Evolutionary conservation across 2,329 filamentous ascomycete genomes (phyloP).

Genomic region (Fusarium transvaalense): DNA sequence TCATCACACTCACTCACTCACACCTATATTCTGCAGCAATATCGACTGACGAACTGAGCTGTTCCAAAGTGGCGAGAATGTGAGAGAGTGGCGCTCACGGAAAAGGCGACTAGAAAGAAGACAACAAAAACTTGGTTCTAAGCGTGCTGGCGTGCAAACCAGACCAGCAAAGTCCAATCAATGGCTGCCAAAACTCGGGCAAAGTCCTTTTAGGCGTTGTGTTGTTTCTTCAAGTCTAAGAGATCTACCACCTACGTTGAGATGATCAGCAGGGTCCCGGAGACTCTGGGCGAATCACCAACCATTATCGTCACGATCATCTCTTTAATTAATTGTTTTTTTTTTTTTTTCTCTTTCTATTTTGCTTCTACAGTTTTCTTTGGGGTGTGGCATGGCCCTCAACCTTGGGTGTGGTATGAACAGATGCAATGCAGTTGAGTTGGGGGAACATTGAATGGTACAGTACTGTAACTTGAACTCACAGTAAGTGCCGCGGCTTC

Average conservation of each 20-base stretch:
- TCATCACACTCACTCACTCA: conserved; percentile 3
- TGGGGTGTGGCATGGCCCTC: conserved; percentile 6
- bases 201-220: conserved; percentile 25
- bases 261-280: conserved; percentile 44
- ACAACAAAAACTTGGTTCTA: conserved; percentile 36
- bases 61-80: conserved; percentile 30
- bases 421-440: conserved; percentile 15
- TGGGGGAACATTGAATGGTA: not conserved
- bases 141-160: conserved; percentile 10
- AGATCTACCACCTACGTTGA: conserved; percentile 40
- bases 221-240: not conserved
- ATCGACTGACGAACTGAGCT: conserved; percentile 20
- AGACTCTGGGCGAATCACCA: conserved; percentile 32
- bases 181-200: conserved; percentile 12
- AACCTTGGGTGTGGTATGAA: not conserved
- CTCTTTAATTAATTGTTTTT: not conserved
- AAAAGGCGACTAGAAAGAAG: conserved; percentile 14
- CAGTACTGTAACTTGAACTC: not conserved
- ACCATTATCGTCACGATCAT: conserved; percentile 3
- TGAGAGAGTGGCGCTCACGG: conserved; percentile 33
- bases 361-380: conserved; percentile 21
- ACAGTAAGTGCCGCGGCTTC: conserved; percentile 20
- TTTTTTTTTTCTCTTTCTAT: conserved; percentile 6
- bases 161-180: not conserved
- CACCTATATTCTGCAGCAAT: not conserved